Evolutionary conservation across 1,139 yeast genomes (phyloP).

Genomic region (Lodderomyces oxycetoniae): DNA sequence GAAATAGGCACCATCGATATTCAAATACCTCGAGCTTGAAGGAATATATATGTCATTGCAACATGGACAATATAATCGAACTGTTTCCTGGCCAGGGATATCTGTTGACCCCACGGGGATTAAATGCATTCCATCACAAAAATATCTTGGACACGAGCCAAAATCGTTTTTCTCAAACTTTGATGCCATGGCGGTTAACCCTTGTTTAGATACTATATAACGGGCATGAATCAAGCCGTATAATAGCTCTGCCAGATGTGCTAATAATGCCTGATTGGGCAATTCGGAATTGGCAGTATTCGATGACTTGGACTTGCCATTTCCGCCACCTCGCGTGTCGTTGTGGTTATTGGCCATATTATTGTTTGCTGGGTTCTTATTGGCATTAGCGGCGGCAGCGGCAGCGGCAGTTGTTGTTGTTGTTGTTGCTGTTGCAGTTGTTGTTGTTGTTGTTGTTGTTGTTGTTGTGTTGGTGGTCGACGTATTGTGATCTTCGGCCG

Average conservation of each 20-base stretch:
- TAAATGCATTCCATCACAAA: constrained; percentile 88
- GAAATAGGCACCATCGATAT: constrained; percentile 93
- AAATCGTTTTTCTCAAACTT: constrained; percentile 86
- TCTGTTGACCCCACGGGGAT: constrained; percentile 92
- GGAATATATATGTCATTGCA: constrained; percentile 91
- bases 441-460: constrained; percentile 1
- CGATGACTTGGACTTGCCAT: constrained; percentile 3
- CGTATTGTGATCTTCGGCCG: constrained; percentile 45
- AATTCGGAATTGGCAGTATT: constrained; percentile 32
- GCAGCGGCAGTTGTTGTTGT: constrained; percentile 1
- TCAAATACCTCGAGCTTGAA: constrained; percentile 74
- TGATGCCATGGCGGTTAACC: constrained; percentile 92
- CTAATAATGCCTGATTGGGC: constrained; percentile 70
- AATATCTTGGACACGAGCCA: constrained; percentile 87
- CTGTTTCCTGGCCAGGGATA: constrained; percentile 87
- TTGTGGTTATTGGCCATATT: constrained; percentile 1
- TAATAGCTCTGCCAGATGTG: constrained; percentile 84
- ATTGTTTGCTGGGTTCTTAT: constrained; percentile 5
- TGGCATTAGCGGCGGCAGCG: background rate
- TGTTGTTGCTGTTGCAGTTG: constrained; percentile 6
- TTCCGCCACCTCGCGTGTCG: background rate
- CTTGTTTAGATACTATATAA: constrained; percentile 82
- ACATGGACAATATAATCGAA: constrained; percentile 88
- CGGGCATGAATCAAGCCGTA: constrained; percentile 95
- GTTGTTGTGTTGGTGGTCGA: constrained; percentile 9